Evolutionary conservation across 495 filamentous ascomycete genomes (phyloP).

Genomic region (Aspergillus olivimuriae): DNA sequence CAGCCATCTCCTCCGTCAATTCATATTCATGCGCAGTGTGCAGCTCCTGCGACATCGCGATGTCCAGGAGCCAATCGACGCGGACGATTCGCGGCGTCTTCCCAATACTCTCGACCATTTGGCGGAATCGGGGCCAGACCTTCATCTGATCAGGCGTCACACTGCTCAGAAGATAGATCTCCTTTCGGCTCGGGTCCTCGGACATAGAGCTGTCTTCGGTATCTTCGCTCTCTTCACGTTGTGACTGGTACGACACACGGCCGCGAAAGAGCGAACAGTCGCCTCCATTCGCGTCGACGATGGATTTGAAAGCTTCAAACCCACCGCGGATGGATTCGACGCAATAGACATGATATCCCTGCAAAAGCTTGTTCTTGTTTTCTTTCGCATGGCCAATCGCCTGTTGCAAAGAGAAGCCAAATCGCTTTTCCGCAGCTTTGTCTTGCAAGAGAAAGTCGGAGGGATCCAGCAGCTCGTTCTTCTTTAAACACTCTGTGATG

Average conservation of each 20-base stretch:
- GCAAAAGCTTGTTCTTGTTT: conserved; percentile 70
- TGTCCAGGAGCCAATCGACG: conserved; percentile 82
- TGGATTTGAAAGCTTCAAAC: conserved; percentile 72
- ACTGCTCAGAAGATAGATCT: conserved; percentile 72
- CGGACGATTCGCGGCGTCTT: conserved; percentile 71
- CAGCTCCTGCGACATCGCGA: conserved; percentile 78
- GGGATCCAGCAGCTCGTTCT: conserved; percentile 53
- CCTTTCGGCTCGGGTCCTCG: conserved; percentile 54
- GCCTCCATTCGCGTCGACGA: conserved; percentile 85
- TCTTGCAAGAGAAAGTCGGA: conserved; percentile 63
- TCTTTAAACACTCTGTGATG: conserved; percentile 63
- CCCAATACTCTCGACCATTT: conserved; percentile 63
- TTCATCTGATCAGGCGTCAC: conserved; percentile 55
- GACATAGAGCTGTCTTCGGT: conserved; percentile 48
- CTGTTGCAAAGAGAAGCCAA: conserved; percentile 59
- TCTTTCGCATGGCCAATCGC: conserved; percentile 60
- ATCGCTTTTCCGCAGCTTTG: conserved; percentile 59
- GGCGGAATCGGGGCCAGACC: conserved; percentile 74
- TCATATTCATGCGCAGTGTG: conserved; percentile 58
- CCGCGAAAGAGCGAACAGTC: conserved; percentile 72
- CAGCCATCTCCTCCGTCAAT: conserved; percentile 31
- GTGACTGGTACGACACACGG: conserved; percentile 49
- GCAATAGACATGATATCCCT: conserved; percentile 70
- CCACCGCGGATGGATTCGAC: conserved; percentile 72
- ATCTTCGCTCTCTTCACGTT: conserved; percentile 41